phyloP scores from a whole-genome alignment of 2,329 filamentous ascomycete species.

The Aphanoascus verrucosus region DNA sequence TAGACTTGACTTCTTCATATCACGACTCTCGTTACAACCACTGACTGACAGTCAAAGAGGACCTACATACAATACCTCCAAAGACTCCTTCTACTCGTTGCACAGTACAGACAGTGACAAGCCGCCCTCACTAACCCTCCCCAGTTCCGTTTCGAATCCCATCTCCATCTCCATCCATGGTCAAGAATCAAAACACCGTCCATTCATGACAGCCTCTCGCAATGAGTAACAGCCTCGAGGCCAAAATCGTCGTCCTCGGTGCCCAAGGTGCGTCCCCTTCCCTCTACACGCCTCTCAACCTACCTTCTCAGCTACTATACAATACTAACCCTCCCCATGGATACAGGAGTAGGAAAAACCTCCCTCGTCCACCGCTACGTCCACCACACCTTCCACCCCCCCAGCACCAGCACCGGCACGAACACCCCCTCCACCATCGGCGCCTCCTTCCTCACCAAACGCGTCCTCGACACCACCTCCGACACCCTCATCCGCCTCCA shows the following conservation, averaged over 20 bases:
- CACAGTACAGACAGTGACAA: too few species aligned
- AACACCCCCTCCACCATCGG: constrained; percentile 57
- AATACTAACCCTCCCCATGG: constrained; percentile 3
- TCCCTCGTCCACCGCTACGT: constrained; percentile 43
- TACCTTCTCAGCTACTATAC: not conserved
- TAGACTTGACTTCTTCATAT: too few species aligned
- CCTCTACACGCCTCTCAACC: not conserved
- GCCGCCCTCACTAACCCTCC: too few species aligned
- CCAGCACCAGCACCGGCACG: too few species aligned
- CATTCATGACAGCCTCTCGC: not conserved
- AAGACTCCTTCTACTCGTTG: too few species aligned
- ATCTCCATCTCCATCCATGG: too few species aligned
- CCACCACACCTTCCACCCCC: constrained; percentile 36
- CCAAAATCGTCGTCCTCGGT: constrained; percentile 44
- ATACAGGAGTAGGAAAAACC: constrained; percentile 46
- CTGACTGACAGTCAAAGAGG: too few species aligned
- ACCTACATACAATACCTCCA: too few species aligned
- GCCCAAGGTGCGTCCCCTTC: constrained; percentile 34
- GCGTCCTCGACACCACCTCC: constrained; percentile 69
- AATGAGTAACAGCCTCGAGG: constrained; percentile 42
- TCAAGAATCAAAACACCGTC: not conserved
- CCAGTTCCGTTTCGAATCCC: too few species aligned
- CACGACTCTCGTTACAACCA: too few species aligned
- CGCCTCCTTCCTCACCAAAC: constrained; percentile 69
- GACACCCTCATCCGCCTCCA: constrained; percentile 83